Base-by-base conservation (phyloP, 148 eudicot genomes). In the Rhododendron mucronatum region DNA sequence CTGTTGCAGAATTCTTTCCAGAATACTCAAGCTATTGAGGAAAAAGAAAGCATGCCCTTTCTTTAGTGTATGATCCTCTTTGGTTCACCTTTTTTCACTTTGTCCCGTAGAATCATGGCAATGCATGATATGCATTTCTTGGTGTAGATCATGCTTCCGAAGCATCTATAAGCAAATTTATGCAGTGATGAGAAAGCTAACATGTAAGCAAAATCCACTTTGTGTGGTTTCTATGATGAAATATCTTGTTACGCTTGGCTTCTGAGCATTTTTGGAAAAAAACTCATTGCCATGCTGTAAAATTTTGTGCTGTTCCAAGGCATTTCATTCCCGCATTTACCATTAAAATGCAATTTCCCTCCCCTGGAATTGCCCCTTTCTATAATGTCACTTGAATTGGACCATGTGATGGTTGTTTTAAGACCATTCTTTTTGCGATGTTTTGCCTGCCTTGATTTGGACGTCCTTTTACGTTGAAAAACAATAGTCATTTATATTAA, bases 201-300 rank as follows among this genome's bases (percentile, higher is more conserved):
- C 94, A 94, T 87, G 86, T 94, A 90, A 94, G 96, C 86, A 85
- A 91, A 81, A 53, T 88, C 84, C 79, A 78, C 89, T 90, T 85
- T 82, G 85, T 85, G 85, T 90, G 86, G 83, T 84, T 74, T 89
- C 82, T 84, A 88, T 88, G 39, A 84, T 91, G 92, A 71, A 88
- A 91, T 91, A 86, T 21, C 83, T 90, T 88, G 84, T 90, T 87
- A 90, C 92, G 91, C 92, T 90, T 90, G 92, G 92, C 92, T 90
- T 90, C 91, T 90, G 92, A 90, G 92, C 88, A 30, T 71, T 23
- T 15, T 55, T 55, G 21, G 61, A 4, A 80, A 80, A 48, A 8
- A 53, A 81, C 23, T 74, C 13, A 84, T 10, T 15, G 35, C n/a
- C 20, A 41, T 41, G 44, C 44, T 41, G 44, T 41, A 41, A 41